Evolutionary conservation across 2,329 filamentous ascomycete genomes (phyloP).

Genomic region (Stenocarpella maydis): DNA sequence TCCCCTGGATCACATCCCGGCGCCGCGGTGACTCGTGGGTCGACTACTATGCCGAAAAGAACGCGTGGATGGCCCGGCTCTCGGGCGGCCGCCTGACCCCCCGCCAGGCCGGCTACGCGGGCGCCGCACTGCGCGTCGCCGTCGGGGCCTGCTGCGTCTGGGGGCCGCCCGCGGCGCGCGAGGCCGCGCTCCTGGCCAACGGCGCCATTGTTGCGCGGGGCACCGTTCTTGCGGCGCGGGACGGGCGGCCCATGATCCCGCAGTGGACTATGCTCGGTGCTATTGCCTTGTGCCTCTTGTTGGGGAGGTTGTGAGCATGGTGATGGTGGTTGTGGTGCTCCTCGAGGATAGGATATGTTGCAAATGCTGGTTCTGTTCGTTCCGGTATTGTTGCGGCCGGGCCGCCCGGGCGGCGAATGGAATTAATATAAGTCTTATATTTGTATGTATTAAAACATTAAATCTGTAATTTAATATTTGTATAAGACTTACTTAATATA

Average conservation of each 20-base stretch:
- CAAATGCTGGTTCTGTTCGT: conserved; percentile 37
- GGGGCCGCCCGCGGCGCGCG: conserved; percentile 31
- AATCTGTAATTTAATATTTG: too few species aligned
- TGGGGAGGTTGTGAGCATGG: conserved; percentile 22
- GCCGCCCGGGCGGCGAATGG: background rate
- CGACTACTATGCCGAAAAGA: conserved; percentile 40
- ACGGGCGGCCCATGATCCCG: conserved; percentile 37
- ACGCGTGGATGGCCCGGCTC: conserved; percentile 37
- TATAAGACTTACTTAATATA: too few species aligned
- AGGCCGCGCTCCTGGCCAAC: conserved; percentile 37
- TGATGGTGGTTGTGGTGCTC: background rate
- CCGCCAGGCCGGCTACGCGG: conserved; percentile 36
- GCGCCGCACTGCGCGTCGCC: conserved; percentile 36
- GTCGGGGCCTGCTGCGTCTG: conserved; percentile 39
- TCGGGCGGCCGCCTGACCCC: conserved; percentile 37
- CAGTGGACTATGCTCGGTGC: conserved; percentile 39
- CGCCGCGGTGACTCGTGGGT: conserved; percentile 29
- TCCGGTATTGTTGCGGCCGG: background rate
- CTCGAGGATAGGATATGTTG: conserved; percentile 62
- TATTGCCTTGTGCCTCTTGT: conserved; percentile 31
- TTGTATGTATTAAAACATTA: too few species aligned
- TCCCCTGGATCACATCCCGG: conserved; percentile 32
- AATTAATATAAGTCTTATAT: too few species aligned
- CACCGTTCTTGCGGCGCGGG: conserved; percentile 37
- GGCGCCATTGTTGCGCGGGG: conserved; percentile 36